Percentiles rank a stretch among this genome's conserved stretches.
phyloP scores from a whole-genome alignment of 148 eudicot species.

The Simmondsia chinensis region DNA sequence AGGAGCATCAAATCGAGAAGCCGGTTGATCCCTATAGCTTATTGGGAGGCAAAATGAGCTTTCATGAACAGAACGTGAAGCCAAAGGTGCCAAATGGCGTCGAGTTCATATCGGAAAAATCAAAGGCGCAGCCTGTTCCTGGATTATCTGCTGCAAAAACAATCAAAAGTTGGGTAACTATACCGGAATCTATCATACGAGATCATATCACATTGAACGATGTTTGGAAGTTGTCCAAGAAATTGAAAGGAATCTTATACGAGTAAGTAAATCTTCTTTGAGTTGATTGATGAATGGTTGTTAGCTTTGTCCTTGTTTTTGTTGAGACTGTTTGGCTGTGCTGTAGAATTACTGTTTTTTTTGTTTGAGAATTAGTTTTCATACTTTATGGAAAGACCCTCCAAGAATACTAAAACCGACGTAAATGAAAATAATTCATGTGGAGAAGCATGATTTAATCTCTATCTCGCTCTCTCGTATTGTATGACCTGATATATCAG shows the following conservation, averaged over 20 bases:
- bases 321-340: no score
- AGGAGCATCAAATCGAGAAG: conserved; percentile 51
- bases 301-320: background rate
- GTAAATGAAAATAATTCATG: no score
- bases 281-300: no score
- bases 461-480: no score
- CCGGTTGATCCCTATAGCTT: conserved; percentile 46
- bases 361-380: no score
- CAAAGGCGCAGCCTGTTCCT: conserved; percentile 12
- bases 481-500: no score
- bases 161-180: conserved; percentile 16
- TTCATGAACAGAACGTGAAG: conserved; percentile 21
- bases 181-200: conserved; percentile 28
- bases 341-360: no score
- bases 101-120: conserved; percentile 19
- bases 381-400: no score
- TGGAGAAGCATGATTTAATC: no score
- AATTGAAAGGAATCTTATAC: conserved; percentile 38
- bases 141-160: conserved; percentile 18
- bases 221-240: conserved; percentile 31
- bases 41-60: conserved; percentile 26
- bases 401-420: no score
- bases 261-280: conserved; percentile 42
- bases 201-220: conserved; percentile 31
- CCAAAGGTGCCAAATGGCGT: conserved; percentile 17